Evolutionary conservation across 495 filamentous ascomycete genomes (phyloP), one percentile per base, ranked within the genome.

Genomic region (Penicillium parvum): DNA sequence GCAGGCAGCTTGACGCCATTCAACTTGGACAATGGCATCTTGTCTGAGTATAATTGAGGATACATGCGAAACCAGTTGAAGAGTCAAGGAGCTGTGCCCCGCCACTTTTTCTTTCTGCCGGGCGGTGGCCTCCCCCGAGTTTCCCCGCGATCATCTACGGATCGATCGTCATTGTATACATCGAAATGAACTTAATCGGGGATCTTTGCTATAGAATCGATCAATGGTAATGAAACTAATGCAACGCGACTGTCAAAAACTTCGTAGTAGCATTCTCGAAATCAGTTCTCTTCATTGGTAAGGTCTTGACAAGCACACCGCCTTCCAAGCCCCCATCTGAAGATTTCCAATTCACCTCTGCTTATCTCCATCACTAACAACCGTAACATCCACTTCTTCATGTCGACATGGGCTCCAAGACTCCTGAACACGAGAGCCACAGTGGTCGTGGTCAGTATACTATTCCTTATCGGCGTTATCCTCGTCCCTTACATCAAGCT

Each of bases 1-100:
- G 86, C 76, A 42, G 85, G 84, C 51, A 90, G 73, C 67, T 82
- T 70, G 28, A 62, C 55, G 32, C 68, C 65, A 42, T 69, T 62
- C 25, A 71, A 36, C 39, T 69, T 61, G 7, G 64, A 64, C 30
- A 71, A 49, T 35, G 68, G 53, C 68, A 71, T 71, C 40, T 11
- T 37, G 41, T 36, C 9, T 32, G 20, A 20, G 28, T 16, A 22
- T 12, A 39, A 22, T 5, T 39, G 36, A 22, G 8, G 11, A 27
- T 28, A 20, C 22, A 41, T 19, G n/a, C 15, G 29, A 29, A 14
- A 32, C 6, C 7, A 1, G 9, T 22, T 19, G 40, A 19, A 19
- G 18, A 40, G 35, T 33, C 23, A 25, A 22, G 27, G 10, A 29
- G 27, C n/a, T n/a, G n/a, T 48, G 43, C 50, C 50, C 50, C 50